Conservation (phyloP, 345 rosid genomes). For the Trapa bicornis region DNA sequence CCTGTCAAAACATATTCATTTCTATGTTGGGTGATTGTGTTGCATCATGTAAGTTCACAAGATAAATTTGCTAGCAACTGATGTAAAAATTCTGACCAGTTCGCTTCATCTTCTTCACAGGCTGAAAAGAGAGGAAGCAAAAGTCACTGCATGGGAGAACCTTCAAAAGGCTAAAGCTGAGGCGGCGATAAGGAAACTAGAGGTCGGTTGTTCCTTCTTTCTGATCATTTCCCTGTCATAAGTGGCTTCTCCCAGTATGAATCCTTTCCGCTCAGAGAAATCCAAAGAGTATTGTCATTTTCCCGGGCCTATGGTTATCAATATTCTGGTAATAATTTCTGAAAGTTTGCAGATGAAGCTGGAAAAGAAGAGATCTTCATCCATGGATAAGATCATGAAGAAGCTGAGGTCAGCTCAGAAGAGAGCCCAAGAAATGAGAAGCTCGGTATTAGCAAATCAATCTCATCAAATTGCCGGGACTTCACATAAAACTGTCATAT, state of each 20-base stretch:
- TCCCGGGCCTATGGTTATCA: not conserved
- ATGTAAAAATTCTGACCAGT: not conserved
- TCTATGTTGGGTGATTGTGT: not conserved
- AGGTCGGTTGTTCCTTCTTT: constrained; percentile 31
- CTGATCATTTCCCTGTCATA: not conserved
- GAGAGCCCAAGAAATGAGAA: constrained; percentile 91
- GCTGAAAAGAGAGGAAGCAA: constrained; percentile 71
- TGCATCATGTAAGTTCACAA: not conserved
- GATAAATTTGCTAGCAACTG: not conserved
- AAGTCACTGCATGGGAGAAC: constrained; percentile 91
- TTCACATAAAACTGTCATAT: constrained; percentile 29
- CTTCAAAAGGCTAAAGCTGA: constrained; percentile 98
- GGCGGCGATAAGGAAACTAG: constrained; percentile 83
- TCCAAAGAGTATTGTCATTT: not conserved
- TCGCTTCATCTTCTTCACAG: constrained; percentile 22
- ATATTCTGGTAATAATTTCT: not conserved
- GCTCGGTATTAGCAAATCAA: constrained; percentile 46
- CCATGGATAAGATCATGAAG: constrained; percentile 90
- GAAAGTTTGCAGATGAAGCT: constrained; percentile 65
- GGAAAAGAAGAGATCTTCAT: constrained; percentile 82
- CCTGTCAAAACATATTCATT: not conserved
- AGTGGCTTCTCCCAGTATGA: not conserved
- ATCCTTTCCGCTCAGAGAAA: not conserved
- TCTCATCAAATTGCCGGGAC: constrained; percentile 31
- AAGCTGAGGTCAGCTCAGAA: constrained; percentile 81